These are phyloP conservation scores for Phytophthora capsici DNA, from an alignment of 352 stramenopile genomes.

Conservation along the genomic window DNA sequence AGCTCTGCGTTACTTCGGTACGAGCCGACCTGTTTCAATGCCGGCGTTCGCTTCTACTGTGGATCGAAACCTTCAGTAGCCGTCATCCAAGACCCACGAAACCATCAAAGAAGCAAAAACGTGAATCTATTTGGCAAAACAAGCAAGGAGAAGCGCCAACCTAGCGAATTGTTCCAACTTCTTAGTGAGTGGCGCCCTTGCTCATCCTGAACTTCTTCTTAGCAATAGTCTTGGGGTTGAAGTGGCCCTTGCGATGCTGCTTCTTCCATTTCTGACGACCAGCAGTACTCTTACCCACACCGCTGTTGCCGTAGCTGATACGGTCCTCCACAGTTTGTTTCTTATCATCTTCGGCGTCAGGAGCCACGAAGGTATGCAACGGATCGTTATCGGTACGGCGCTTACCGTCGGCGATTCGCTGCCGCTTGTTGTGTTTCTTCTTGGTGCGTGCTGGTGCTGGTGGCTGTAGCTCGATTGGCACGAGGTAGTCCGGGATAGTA, in stretches of 20 bases:
- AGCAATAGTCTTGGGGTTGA: constrained; percentile 90
- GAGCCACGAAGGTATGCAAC: constrained; percentile 93
- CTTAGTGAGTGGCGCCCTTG: constrained; percentile 70
- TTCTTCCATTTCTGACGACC: constrained; percentile 96
- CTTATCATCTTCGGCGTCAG: constrained; percentile 57
- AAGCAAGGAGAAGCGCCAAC: constrained; percentile 27
- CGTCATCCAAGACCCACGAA: constrained; percentile 6
- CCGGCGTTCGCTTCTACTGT: constrained; percentile 61
- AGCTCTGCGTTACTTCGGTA: constrained; percentile 70
- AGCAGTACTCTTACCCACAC: constrained; percentile 92
- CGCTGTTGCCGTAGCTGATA: constrained; percentile 91
- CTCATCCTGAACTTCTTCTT: constrained; percentile 86
- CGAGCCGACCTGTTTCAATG: constrained; percentile 40
- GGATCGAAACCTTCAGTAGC: constrained; percentile 38
- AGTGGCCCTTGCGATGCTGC: constrained; percentile 91
- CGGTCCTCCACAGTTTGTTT: constrained; percentile 75
- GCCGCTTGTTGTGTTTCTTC: constrained; percentile 79
- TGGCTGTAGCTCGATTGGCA: constrained; percentile 95
- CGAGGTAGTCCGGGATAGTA: constrained; percentile 97
- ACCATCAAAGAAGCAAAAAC: constrained; percentile 28
- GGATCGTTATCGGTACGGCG: constrained; percentile 96
- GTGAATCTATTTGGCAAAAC: constrained; percentile 53
- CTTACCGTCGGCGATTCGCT: constrained; percentile 70
- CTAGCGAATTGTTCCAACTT: constrained; percentile 14
- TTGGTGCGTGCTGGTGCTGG: constrained; percentile 69